Evolutionary conservation across 495 filamentous ascomycete genomes (phyloP).

Genomic region (Clohesyomyces aquaticus): DNA sequence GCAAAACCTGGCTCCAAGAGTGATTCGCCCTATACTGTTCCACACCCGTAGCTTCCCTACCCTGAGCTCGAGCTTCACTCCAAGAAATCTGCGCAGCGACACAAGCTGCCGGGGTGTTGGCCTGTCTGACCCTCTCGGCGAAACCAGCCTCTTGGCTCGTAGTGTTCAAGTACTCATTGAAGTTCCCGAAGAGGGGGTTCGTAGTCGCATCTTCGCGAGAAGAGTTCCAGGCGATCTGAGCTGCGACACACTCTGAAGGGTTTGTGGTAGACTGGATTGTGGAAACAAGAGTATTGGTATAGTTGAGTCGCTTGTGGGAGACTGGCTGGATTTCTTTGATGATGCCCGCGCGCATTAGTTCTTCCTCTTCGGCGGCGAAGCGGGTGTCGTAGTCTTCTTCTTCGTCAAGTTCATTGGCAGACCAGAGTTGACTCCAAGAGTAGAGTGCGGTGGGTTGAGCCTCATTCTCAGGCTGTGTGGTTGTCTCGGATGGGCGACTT

Average conservation of each 20-base stretch:
- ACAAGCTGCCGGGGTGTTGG: background rate
- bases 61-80: background rate
- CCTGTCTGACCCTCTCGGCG: background rate
- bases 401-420: background rate
- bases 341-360: conserved; percentile 5
- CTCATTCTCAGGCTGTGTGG: background rate
- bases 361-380: conserved; percentile 14
- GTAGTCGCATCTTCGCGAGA: background rate
- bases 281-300: background rate
- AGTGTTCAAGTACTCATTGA: background rate
- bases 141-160: background rate
- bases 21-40: background rate
- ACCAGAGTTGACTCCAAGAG: conserved; percentile 1
- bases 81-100: background rate
- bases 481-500: background rate
- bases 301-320: background rate
- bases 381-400: conserved; percentile 7
- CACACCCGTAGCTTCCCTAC: background rate
- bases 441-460: background rate
- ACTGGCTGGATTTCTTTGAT: background rate
- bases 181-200: background rate
- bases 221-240: background rate
- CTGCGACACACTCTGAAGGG: background rate
- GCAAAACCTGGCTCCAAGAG: background rate
- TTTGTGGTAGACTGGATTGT: background rate